phyloP scores from a whole-genome alignment of 2,329 filamentous ascomycete species.

The Epichloe coenophiala region DNA sequence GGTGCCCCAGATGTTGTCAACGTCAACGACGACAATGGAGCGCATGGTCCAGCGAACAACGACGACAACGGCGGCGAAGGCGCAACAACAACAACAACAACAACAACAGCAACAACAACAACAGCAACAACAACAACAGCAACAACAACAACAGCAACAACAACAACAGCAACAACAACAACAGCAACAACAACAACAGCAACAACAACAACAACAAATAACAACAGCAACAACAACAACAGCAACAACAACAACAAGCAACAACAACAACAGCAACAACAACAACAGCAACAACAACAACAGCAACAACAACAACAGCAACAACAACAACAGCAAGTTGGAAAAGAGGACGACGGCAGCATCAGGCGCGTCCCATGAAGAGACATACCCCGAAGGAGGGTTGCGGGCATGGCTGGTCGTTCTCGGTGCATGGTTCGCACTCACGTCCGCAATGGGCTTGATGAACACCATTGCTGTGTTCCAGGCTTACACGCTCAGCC shows the following conservation, averaged over 20 bases:
- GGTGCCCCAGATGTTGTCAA: constrained; percentile 7
- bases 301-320: constrained; percentile 1
- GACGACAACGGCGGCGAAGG: neutral
- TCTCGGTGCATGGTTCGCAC: constrained; percentile 67
- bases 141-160: constrained; percentile 15
- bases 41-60: neutral
- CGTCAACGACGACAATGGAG: constrained; percentile 3
- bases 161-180: constrained; percentile 11
- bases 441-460: constrained; percentile 63
- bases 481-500: constrained; percentile 60
- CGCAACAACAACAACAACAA: too few species aligned
- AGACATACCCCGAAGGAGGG: constrained; percentile 72
- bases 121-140: constrained; percentile 12
- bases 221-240: constrained; percentile 4
- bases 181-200: constrained; percentile 12
- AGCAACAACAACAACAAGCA: too few species aligned
- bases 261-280: constrained; percentile 11
- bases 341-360: constrained; percentile 14
- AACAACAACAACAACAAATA: too few species aligned
- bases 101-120: constrained; percentile 11
- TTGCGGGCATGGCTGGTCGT: constrained; percentile 72
- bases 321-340: constrained; percentile 15
- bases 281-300: constrained; percentile 12
- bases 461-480: constrained; percentile 72
- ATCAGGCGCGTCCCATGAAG: constrained; percentile 23